These are phyloP conservation scores for Bocquillonia castaneifolia DNA, from an alignment of 441 rosid species.

Conservation along the genomic window DNA sequence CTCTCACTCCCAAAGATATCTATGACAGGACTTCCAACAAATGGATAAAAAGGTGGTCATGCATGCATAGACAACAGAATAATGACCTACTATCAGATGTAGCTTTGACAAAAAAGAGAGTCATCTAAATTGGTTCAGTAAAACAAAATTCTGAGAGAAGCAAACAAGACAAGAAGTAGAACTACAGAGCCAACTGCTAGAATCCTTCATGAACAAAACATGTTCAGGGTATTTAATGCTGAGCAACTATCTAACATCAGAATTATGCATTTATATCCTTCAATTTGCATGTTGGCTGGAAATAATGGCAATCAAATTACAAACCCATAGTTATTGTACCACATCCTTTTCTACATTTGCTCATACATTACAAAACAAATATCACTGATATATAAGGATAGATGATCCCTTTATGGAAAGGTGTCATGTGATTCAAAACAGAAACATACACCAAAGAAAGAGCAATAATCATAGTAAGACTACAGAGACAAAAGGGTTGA, in stretches of 20 bases:
- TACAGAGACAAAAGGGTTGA: background rate
- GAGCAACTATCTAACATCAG: background rate
- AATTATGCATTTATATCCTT: background rate
- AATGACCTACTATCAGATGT: constrained; percentile 20
- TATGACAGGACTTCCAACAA: constrained; percentile 12
- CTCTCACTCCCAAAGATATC: constrained; percentile 27
- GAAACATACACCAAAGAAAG: background rate
- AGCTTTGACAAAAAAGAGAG: constrained; percentile 18
- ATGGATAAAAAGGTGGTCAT: constrained; percentile 18
- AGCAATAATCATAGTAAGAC: background rate
- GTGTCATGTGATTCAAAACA: background rate
- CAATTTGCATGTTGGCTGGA: background rate
- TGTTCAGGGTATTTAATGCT: background rate
- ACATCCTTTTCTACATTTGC: background rate
- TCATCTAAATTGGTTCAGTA: constrained; percentile 9
- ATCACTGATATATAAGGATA: background rate
- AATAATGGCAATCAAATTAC: background rate
- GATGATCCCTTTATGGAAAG: too few species aligned
- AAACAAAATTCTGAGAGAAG: constrained; percentile 9
- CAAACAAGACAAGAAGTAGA: background rate
- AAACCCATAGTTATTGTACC: background rate
- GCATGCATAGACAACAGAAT: constrained; percentile 21
- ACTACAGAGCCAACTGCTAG: background rate
- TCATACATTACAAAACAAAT: background rate
- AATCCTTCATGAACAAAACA: background rate